These are phyloP conservation scores for Luvunga scandens DNA, from an alignment of 345 rosid species.

Conservation along the genomic window DNA sequence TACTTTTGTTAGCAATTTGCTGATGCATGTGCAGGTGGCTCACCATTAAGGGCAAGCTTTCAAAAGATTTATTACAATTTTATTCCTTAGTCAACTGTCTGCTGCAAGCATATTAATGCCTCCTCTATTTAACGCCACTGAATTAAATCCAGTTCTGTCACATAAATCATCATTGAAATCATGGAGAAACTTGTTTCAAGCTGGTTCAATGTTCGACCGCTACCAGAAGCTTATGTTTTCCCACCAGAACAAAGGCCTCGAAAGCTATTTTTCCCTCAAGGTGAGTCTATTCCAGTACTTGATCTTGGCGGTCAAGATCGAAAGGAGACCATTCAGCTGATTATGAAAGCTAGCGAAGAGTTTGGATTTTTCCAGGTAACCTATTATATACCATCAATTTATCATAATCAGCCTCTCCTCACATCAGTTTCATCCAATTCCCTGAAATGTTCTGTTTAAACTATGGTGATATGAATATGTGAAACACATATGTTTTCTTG, in stretches of 20 bases:
- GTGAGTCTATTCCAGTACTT: conserved; percentile 28
- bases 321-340: conserved; percentile 11
- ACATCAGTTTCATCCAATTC: background rate
- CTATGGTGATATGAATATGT: too few species aligned
- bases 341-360: conserved; percentile 35
- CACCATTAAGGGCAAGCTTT: background rate
- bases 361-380: conserved; percentile 39
- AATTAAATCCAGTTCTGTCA: background rate
- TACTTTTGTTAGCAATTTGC: conserved; percentile 18
- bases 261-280: conserved; percentile 13
- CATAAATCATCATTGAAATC: background rate
- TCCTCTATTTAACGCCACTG: background rate
- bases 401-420: background rate
- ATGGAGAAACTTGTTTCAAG: conserved; percentile 35
- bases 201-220: conserved; percentile 16
- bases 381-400: background rate
- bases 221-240: conserved; percentile 30
- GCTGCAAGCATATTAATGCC: conserved; percentile 4
- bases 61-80: background rate
- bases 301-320: conserved; percentile 25
- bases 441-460: background rate
- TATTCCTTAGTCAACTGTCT: conserved; percentile 16
- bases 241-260: conserved; percentile 35
- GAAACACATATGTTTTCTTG: background rate
- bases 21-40: conserved; percentile 15